These are phyloP conservation scores for Rosellinia necatrix DNA, from an alignment of 2,329 filamentous ascomycete species.

Conservation along the genomic window DNA sequence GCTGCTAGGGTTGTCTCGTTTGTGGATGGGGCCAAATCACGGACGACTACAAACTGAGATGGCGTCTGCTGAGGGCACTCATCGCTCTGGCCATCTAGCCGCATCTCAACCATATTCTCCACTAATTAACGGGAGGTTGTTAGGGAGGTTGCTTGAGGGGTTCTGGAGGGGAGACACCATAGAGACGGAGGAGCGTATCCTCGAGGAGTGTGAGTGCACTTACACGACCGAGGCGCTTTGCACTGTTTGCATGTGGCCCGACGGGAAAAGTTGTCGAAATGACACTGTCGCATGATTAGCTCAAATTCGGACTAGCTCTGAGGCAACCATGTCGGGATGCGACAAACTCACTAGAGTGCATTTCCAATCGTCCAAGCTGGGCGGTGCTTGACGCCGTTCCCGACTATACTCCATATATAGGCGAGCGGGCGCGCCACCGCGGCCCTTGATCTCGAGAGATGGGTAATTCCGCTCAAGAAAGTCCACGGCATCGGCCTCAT, in stretches of 20 bases:
- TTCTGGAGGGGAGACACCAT: too few species aligned
- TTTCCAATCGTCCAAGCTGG: conserved; percentile 46
- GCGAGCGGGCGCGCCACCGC: conserved; percentile 39
- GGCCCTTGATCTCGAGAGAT: conserved; percentile 41
- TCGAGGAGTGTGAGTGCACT: conserved; percentile 14
- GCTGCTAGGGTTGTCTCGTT: conserved; percentile 74
- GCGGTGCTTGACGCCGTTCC: conserved; percentile 40
- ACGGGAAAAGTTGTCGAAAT: conserved; percentile 44
- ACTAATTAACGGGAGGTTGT: conserved; percentile 28
- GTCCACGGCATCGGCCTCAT: conserved; percentile 45
- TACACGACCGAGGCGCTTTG: conserved; percentile 43
- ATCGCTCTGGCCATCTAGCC: conserved; percentile 54
- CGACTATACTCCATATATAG: conserved; percentile 46
- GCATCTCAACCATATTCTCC: conserved; percentile 43
- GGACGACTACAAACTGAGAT: conserved; percentile 77
- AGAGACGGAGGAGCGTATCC: background rate
- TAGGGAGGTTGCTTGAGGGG: too few species aligned
- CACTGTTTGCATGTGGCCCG: conserved; percentile 43
- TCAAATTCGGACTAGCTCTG: background rate
- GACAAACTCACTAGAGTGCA: conserved; percentile 43
- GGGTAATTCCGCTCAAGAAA: conserved; percentile 47
- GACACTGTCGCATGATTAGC: conserved; percentile 35
- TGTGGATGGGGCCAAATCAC: conserved; percentile 71
- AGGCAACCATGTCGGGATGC: too few species aligned
- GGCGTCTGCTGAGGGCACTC: conserved; percentile 56